Percentiles rank a stretch among this genome's conserved stretches.
Conservation (phyloP, 2,329 filamentous ascomycete species). For the Talaromyces pinophilus region DNA sequence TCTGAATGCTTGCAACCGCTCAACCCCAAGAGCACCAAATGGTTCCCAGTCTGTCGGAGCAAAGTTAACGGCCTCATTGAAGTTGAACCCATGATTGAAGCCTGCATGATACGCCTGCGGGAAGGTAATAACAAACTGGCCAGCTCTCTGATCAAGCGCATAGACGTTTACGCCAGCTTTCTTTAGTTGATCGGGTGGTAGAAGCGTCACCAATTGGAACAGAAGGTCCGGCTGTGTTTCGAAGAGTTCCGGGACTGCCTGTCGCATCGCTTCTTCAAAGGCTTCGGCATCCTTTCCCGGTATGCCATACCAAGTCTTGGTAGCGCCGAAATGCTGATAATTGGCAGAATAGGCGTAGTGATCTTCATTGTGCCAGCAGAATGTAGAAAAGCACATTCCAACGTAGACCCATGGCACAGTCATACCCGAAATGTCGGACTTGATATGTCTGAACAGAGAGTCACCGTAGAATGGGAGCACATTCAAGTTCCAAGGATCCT, state of each 20-base stretch:
- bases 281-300: constrained; percentile 90
- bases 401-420: constrained; percentile 99
- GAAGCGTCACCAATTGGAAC: constrained; percentile 94
- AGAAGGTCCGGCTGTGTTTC: constrained; percentile 95
- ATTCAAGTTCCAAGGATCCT: constrained; percentile 94
- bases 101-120: constrained; percentile 96
- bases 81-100: constrained; percentile 98
- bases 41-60: constrained; percentile 95
- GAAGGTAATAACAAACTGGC: constrained; percentile 95
- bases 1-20: constrained; percentile 81
- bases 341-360: constrained; percentile 98
- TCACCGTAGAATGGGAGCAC: constrained; percentile 86
- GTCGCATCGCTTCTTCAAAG: constrained; percentile 92
- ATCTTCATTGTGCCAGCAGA: constrained; percentile 99
- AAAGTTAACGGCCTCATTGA: constrained; percentile 98
- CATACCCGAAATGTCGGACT: constrained; percentile 98
- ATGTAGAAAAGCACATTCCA: constrained; percentile 98
- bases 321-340: constrained; percentile 96
- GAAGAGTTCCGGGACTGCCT: constrained; percentile 93
- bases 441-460: constrained; percentile 94
- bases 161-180: constrained; percentile 93
- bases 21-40: constrained; percentile 81
- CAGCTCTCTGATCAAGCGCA: constrained; percentile 91
- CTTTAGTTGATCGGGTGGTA: constrained; percentile 88
- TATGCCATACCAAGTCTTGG: constrained; percentile 99